Evolutionary conservation across 768 basidiomycete genomes (phyloP), one percentile per base, ranked within the genome.

Genomic region (Amanita thiersii): DNA sequence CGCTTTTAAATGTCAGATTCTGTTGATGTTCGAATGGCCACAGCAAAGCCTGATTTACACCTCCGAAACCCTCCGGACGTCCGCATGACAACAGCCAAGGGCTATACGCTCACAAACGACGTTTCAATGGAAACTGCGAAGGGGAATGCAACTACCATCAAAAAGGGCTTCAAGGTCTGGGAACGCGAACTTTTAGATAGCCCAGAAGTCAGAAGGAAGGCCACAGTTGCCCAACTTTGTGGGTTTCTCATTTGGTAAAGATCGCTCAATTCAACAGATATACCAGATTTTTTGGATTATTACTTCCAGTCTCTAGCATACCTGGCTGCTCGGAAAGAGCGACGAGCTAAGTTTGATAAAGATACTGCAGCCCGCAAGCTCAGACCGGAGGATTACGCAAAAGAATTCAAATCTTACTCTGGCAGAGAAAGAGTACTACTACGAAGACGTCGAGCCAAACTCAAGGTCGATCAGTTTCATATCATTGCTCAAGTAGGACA

Each of bases 401-500:
- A 80, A 48, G 96, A 98, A 58, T 86, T 90, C 69, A 85, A 82
- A 56, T 90, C 88, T 0, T 98, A 99, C 62, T 84, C 81, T 48
- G 93, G 92, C 2, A 77, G 92, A 18, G 96, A 99, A 61, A 84
- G 94, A 10, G 93, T 93, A 3, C 58, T 96, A 5, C 70, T 99
- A n/a, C 74, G 96, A 40, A 82, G 86, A 47, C 75, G 96, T n/a
- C 73, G 96, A 26, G 82, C 93, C 8, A 99, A 96, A 57, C 72
- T 98, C 31, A 77, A 80, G 45, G 79, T 99, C 18, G 90, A 97
- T 37, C 88, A 94, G 55, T 99, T 99, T 62, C 89, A 96, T 55
- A 94, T 99, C 59, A 93, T 99, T 49, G 91, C 92, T 0, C 96
- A 99, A 61, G 91, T 99, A 36, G 96, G 96, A 1, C 96, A 99